Percentiles rank a stretch among this genome's conserved stretches.
These are phyloP conservation scores for Calonectria fujianensis DNA, from an alignment of 2,329 filamentous ascomycete species.

Conservation along the genomic window DNA sequence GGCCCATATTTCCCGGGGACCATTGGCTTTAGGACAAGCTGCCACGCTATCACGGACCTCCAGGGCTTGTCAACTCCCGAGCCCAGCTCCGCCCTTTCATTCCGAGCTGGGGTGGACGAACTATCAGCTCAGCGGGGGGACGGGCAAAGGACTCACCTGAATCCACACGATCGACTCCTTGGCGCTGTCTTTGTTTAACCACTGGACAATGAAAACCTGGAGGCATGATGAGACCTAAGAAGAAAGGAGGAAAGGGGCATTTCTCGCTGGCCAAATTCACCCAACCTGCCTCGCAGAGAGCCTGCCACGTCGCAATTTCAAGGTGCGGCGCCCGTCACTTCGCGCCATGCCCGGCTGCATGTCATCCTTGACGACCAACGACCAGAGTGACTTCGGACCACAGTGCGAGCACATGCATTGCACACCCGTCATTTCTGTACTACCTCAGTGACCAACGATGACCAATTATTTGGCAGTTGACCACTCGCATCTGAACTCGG, in stretches of 20 bases:
- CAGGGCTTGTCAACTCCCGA: conserved; percentile 40
- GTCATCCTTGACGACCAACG: conserved; percentile 53
- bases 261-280: conserved; percentile 29
- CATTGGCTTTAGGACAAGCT: conserved; percentile 44
- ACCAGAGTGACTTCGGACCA: conserved; percentile 45
- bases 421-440: conserved; percentile 26
- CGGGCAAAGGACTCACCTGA: conserved; percentile 4
- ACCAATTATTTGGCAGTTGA: conserved; percentile 13
- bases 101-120: conserved; percentile 17
- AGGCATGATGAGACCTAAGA: conserved; percentile 28
- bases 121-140: conserved; percentile 25
- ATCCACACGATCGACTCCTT: conserved; percentile 7
- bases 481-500: conserved; percentile 2
- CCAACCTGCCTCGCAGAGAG: conserved; percentile 28
- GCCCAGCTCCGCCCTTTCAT: conserved; percentile 25
- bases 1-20: conserved; percentile 56
- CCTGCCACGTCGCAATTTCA: conserved; percentile 58
- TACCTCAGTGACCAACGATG: conserved; percentile 5
- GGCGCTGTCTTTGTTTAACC: background rate
- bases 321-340: conserved; percentile 55
- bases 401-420: conserved; percentile 44
- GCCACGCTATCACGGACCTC: conserved; percentile 47
- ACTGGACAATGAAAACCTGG: background rate
- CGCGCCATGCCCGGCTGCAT: conserved; percentile 57
- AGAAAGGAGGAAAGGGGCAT: conserved; percentile 38